Conservation (phyloP, 1,284 basidiomycete species). For the Sporisorium exsertum region DNA sequence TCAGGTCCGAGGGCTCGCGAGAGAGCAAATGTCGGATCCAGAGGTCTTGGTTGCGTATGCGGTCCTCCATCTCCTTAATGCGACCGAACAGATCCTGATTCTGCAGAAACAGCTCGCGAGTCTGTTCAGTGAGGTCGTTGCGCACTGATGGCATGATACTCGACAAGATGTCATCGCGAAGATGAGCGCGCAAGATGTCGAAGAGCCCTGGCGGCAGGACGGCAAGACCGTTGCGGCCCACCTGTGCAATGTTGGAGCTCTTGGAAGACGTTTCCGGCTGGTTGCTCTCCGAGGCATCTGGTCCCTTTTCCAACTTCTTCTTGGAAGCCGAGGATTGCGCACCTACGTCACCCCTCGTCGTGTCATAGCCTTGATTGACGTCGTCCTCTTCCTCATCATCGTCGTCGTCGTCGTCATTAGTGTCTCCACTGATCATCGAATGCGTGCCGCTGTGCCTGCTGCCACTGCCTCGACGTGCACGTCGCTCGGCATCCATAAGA, state of each 20-base stretch:
- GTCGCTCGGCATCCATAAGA: background rate
- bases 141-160: constrained; percentile 51
- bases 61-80: constrained; percentile 48
- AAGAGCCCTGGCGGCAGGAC: constrained; percentile 49
- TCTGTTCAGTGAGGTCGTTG: constrained; percentile 49
- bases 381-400: constrained; percentile 7
- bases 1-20: constrained; percentile 29
- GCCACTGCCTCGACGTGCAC: constrained; percentile 14
- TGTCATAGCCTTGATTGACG: background rate
- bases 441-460: constrained; percentile 17
- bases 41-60: constrained; percentile 44
- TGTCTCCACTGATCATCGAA: constrained; percentile 29
- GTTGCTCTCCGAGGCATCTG: background rate
- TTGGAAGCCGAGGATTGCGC: constrained; percentile 8
- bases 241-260: constrained; percentile 43
- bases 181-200: constrained; percentile 48
- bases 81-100: constrained; percentile 48
- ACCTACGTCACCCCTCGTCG: constrained; percentile 21
- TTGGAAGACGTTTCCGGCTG: constrained; percentile 11
- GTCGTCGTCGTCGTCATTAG: constrained; percentile 17
- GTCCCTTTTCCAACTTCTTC: constrained; percentile 12
- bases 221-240: constrained; percentile 51
- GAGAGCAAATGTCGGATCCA: constrained; percentile 46
- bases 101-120: constrained; percentile 48
- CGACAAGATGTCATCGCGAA: constrained; percentile 46